A percentile compares a stretch with the other conserved stretches of the same genome.
phyloP scores from a whole-genome alignment of 768 basidiomycete genomes.

The Suillus brevipes region DNA sequence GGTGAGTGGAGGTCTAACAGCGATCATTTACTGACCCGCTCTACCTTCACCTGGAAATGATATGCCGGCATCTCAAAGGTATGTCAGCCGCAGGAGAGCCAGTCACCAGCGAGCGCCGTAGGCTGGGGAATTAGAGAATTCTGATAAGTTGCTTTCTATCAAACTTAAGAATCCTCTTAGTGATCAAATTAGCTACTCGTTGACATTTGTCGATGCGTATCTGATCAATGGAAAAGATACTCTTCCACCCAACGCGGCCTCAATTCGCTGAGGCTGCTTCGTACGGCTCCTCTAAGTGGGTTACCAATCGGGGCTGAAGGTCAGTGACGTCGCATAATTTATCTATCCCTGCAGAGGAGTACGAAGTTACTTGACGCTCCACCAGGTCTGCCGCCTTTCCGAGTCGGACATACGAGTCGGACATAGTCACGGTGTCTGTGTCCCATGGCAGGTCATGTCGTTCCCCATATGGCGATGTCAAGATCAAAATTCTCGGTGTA shows the following conservation, averaged over 20 bases:
- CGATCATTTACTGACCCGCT: not conserved
- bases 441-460: not conserved
- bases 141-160: not conserved
- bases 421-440: too few relatives aligned
- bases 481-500: not conserved
- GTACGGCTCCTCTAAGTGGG: not conserved
- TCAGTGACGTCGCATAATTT: not conserved
- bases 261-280: not conserved
- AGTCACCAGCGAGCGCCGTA: too few relatives aligned
- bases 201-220: too few relatives aligned
- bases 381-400: not conserved
- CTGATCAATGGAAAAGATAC: not conserved
- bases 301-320: not conserved
- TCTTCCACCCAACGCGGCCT: not conserved
- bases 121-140: not conserved
- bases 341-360: not conserved
- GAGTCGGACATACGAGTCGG: not conserved
- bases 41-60: not conserved
- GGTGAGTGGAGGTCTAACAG: not conserved
- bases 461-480: not conserved
- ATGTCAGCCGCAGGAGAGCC: not conserved
- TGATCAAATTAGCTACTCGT: too few relatives aligned
- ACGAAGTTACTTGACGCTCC: not conserved
- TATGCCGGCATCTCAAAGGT: not conserved
- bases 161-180: too few relatives aligned